These are phyloP conservation scores for Talaromyces adpressus DNA, from an alignment of 495 filamentous ascomycete genomes.

Conservation along the genomic window DNA sequence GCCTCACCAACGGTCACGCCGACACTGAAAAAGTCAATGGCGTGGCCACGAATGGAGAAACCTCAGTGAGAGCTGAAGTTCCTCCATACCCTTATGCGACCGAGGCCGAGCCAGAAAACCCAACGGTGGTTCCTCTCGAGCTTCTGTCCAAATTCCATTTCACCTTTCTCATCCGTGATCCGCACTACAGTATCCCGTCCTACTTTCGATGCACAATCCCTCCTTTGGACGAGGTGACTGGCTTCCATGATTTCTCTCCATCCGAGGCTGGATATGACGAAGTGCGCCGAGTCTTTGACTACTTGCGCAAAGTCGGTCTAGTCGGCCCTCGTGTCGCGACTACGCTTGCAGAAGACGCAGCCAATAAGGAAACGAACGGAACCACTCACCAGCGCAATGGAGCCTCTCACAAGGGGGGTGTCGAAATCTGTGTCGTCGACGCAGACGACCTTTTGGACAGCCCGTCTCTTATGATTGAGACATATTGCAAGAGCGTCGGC, in stretches of 20 bases:
- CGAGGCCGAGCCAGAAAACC: slow-evolving; percentile 56
- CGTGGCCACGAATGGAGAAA: slow-evolving; percentile 8
- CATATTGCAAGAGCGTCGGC: slow-evolving; percentile 72
- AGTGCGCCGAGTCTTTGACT: slow-evolving; percentile 79
- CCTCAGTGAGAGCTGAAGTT: slow-evolving; percentile 14
- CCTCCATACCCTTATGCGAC: slow-evolving; percentile 53
- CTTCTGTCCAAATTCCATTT: slow-evolving; percentile 75
- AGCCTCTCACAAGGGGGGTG: slow-evolving; percentile 15
- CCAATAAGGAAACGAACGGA: slow-evolving; percentile 14
- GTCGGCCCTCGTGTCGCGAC: slow-evolving; percentile 57
- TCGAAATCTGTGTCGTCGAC: slow-evolving; percentile 82
- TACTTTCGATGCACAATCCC: slow-evolving; percentile 96
- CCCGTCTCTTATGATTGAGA: slow-evolving; percentile 62
- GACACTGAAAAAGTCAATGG: slow-evolving; percentile 22
- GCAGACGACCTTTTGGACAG: slow-evolving; percentile 89
- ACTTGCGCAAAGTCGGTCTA: slow-evolving; percentile 52
- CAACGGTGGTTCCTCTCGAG: slow-evolving; percentile 70
- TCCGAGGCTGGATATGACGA: slow-evolving; percentile 87
- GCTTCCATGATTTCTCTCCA: slow-evolving; percentile 80
- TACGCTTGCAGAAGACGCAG: slow-evolving; percentile 15
- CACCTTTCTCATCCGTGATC: slow-evolving; percentile 96
- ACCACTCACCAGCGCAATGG: slow-evolving; percentile 22
- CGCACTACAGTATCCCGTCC: slow-evolving; percentile 75
- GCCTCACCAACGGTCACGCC: slow-evolving; percentile 18
- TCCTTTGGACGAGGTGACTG: slow-evolving; percentile 70